These are phyloP conservation scores for Fusarium brevicatenulatum DNA, from an alignment of 2,329 filamentous ascomycete species.

Conservation along the genomic window DNA sequence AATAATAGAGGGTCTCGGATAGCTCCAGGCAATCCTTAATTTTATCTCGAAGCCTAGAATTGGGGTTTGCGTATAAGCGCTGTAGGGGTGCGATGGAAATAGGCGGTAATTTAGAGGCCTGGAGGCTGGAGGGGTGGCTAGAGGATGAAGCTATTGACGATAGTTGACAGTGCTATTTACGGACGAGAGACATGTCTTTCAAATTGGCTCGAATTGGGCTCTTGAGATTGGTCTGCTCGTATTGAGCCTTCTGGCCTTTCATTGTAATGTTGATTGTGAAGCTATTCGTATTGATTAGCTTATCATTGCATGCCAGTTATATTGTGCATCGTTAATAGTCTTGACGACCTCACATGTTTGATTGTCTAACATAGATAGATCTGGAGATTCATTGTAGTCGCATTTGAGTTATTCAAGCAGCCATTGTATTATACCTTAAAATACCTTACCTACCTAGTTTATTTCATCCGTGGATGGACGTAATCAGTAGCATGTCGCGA, in stretches of 20 bases:
- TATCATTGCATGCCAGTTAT: no score
- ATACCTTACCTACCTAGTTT: background rate
- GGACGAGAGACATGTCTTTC: background rate
- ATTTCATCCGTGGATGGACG: background rate
- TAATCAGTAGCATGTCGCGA: conserved; percentile 1
- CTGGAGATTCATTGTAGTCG: background rate
- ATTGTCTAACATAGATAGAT: background rate
- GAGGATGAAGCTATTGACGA: background rate
- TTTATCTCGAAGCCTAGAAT: conserved; percentile 16
- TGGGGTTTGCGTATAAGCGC: background rate
- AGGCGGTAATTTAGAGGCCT: conserved; percentile 4
- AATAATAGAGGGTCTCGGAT: background rate
- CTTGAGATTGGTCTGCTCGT: background rate
- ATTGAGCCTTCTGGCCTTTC: background rate
- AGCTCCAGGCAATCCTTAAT: background rate
- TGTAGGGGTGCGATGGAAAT: background rate
- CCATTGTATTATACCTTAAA: background rate
- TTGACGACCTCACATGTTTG: no score
- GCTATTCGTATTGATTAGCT: background rate
- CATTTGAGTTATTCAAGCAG: background rate
- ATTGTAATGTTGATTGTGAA: background rate
- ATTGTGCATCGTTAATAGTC: no score
- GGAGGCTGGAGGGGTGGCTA: background rate
- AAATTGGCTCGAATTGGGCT: background rate
- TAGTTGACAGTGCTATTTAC: background rate